A percentile compares a stretch with the other conserved stretches of the same genome.
phyloP scores from a whole-genome alignment of 495 filamentous ascomycete genomes.

The Penicillium psychrofluorescens region DNA sequence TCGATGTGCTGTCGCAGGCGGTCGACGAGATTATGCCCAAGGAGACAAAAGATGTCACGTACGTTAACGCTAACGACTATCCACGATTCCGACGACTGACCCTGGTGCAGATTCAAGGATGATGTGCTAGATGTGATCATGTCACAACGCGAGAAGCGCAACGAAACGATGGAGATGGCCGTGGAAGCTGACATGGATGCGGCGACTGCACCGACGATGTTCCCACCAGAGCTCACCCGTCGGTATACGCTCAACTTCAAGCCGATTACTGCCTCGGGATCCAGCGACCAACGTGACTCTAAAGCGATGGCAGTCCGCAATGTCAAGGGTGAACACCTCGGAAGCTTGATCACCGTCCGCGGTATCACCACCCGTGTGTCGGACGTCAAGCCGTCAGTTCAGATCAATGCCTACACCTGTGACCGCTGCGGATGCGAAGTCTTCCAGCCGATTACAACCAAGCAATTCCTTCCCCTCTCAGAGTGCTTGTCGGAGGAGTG shows the following conservation, averaged over 20 bases:
- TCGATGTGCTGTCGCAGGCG: conserved; percentile 82
- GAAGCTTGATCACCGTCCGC: conserved; percentile 86
- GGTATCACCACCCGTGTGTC: conserved; percentile 94
- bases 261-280: conserved; percentile 65
- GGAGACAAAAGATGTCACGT: conserved; percentile 71
- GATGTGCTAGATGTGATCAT: conserved; percentile 96
- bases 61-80: conserved; percentile 19
- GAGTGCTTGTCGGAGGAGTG: conserved; percentile 85
- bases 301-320: conserved; percentile 92
- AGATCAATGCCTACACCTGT: conserved; percentile 95
- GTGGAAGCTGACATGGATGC: conserved; percentile 62
- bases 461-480: conserved; percentile 78
- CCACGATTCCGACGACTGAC: conserved; percentile 1
- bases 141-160: conserved; percentile 81
- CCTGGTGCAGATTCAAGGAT: conserved; percentile 71
- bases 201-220: conserved; percentile 47
- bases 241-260: conserved; percentile 95
- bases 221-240: conserved; percentile 85
- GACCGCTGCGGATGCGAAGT: conserved; percentile 94
- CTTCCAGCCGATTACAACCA: conserved; percentile 91
- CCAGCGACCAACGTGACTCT: conserved; percentile 49
- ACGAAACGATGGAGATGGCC: conserved; percentile 62
- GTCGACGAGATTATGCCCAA: conserved; percentile 81
- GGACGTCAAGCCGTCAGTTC: conserved; percentile 94
- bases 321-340: conserved; percentile 85